These are phyloP conservation scores for Pseudonectria buxi DNA, from an alignment of 2,329 filamentous ascomycete species.

Conservation along the genomic window DNA sequence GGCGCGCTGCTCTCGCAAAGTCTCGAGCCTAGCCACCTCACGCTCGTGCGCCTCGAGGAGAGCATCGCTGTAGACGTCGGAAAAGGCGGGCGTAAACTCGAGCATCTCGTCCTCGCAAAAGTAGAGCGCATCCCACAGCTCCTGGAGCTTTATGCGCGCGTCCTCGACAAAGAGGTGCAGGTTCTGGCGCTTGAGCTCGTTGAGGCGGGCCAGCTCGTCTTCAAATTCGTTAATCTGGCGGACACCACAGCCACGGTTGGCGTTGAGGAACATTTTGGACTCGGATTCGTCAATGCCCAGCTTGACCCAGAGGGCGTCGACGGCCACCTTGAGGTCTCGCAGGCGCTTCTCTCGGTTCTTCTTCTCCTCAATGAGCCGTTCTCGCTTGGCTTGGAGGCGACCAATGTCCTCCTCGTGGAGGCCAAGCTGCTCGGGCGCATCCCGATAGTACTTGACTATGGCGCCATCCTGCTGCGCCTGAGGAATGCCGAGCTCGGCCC, in stretches of 20 bases:
- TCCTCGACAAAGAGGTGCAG: conserved; percentile 95
- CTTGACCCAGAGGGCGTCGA: conserved; percentile 86
- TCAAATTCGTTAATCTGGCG: conserved; percentile 94
- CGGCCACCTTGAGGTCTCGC: conserved; percentile 65
- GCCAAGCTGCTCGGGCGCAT: conserved; percentile 88
- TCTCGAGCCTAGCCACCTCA: conserved; percentile 76
- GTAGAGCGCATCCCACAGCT: conserved; percentile 90
- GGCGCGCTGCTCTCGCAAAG: conserved; percentile 77
- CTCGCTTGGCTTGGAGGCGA: conserved; percentile 64
- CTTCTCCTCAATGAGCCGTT: conserved; percentile 85
- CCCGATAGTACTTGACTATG: conserved; percentile 84
- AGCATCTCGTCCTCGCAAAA: conserved; percentile 98
- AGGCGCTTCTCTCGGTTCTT: conserved; percentile 70
- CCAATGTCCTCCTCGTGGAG: conserved; percentile 80
- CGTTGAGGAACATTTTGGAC: conserved; percentile 75
- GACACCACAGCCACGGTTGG: conserved; percentile 84
- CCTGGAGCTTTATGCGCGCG: conserved; percentile 80
- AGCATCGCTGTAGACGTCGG: conserved; percentile 94
- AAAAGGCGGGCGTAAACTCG: conserved; percentile 94
- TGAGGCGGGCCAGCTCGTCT: conserved; percentile 77
- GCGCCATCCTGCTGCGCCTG: conserved; percentile 83
- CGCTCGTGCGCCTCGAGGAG: conserved; percentile 90
- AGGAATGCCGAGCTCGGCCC: conserved; percentile 91
- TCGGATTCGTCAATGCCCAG: conserved; percentile 77
- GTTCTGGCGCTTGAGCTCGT: conserved; percentile 92